Evolutionary conservation across 331 rosid species (phyloP).

Genomic region (Dryas integrifolia): DNA sequence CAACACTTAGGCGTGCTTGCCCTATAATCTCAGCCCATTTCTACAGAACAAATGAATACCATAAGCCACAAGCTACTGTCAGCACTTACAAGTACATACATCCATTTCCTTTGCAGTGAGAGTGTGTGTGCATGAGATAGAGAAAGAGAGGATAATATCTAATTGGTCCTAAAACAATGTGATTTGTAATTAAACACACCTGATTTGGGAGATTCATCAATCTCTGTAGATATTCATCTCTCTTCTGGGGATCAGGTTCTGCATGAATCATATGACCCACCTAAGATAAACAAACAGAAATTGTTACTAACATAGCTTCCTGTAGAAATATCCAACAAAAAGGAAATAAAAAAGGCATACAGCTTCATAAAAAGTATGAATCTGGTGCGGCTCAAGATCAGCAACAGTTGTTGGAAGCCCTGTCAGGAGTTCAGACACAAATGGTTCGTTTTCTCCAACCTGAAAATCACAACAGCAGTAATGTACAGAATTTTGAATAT

Average conservation of each 20-base stretch:
- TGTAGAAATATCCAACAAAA: not conserved
- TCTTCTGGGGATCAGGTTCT: conserved; percentile 77
- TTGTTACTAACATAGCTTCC: not conserved
- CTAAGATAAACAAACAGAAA: conserved; percentile 32
- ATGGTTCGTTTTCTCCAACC: conserved; percentile 93
- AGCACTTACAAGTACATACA: not conserved
- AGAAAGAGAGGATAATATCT: not conserved
- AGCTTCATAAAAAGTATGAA: conserved; percentile 87
- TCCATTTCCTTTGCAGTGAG: not conserved
- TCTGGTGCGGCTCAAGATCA: conserved; percentile 91
- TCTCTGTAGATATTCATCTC: conserved; percentile 83
- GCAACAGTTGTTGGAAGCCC: conserved; percentile 78
- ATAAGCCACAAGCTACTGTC: conserved; percentile 8
- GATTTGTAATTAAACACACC: conserved; percentile 35
- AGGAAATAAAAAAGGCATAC: conserved; percentile 40
- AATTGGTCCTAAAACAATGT: conserved; percentile 8
- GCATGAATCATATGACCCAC: conserved; percentile 94
- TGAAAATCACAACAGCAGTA: conserved; percentile 35
- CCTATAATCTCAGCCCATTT: conserved; percentile 91
- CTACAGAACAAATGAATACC: conserved; percentile 34
- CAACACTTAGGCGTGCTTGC: conserved; percentile 76
- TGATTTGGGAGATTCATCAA: conserved; percentile 88
- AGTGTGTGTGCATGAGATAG: not conserved
- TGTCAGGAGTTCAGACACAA: conserved; percentile 79
- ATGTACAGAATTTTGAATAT: not conserved